Base-by-base conservation (phyloP, 192 early-diverging fungal species). In the Martensiomyces pterosporus region DNA sequence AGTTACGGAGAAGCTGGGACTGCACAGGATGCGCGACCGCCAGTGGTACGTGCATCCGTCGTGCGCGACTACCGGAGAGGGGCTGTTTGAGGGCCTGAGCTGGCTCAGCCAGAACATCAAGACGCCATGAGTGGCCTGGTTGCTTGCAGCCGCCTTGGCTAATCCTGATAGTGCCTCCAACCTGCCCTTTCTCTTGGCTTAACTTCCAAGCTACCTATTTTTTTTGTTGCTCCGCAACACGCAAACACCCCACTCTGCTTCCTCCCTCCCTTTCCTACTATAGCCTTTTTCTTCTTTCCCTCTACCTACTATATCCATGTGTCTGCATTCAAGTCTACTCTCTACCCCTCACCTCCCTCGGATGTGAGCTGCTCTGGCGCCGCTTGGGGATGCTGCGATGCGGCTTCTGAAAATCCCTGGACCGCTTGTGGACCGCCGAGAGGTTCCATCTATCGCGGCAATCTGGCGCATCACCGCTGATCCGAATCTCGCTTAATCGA, bases 1-100 rank as follows among this genome's bases (percentile, higher is more conserved):
- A 66, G 85, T 99, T 38, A 90, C 92, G 17, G 93, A 97, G 59
- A 80, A 80, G 45, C 73, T 99, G 27, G 92, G 91, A 5, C 64
- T 99, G 50, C 81, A 88, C 41, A 78, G 80, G 41, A 84, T 99
- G 82, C 82, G 85, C 46, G 90, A 89, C 25, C 74, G 94, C 50
- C 81, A 83, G 43, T 99, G 96, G 96, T 95, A 92, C 55, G 88
- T 91, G 40, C 86, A 87, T 52, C 89, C 89, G 29, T 87, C 85
- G 16, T 91, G 89, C 49, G 89, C 87, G 1, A 84, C 83, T 5
- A 85, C 85, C 4, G 89, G 89, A 14, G 89, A 91, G 49, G 89
- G 89, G 34, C 71, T 91, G 36, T 84, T 85, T 69, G 87, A 91
- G 60, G 89, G 87, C 29, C 73, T 91, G 46, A 88, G 84, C 67